Evolutionary conservation across 495 filamentous ascomycete genomes (phyloP), one percentile per base, ranked within the genome.

Genomic region (Podospora didyma): DNA sequence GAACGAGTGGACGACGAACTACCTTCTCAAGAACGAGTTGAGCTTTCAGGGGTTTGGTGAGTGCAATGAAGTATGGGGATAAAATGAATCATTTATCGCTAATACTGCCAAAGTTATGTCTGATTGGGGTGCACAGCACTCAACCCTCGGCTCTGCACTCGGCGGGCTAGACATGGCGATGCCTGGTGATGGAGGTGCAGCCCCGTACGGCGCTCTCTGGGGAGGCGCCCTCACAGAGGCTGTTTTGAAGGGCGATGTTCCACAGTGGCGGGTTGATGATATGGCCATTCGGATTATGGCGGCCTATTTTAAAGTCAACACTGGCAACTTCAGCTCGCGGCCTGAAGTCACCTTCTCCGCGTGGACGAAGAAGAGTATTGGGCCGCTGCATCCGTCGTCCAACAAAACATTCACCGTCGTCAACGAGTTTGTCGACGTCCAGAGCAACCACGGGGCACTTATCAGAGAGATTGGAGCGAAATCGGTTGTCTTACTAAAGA

Each of bases 81-180:
- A n/a, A 17, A 2, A 19, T 12, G 7, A 0, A 6, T 9, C 22
- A 14, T n/a, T 19, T n/a, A n/a, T n/a, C n/a, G 20, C n/a, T 52
- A 21, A 21, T 55, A 39, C 59, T 24, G 2, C 16, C 9, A 14
- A 48, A 71, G 87, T 96, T 2, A 86, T 92, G 69, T 87, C 84
- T 1, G 92, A 97, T 67, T 97, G 92, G 92, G 82, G 92, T 12
- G 92, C 90, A 10, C 91, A 96, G 61, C 82, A 91, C 51, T 87
- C 83, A 31, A 87, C 88, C n/a, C 84, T 95, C 0, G 82, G 79
- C 6, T 89, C 86, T 60, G 88, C 91, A 5, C 71, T 96, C 19
- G 83, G 88, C 19, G 92, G 92, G 1, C 75, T 97, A 28, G 92
- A 96, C 64, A 90, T 96, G 89, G 86, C 82, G n/a, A 96, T 96